Conservation (phyloP, 805 yeast genomes). For the Pichia occidentalis region DNA sequence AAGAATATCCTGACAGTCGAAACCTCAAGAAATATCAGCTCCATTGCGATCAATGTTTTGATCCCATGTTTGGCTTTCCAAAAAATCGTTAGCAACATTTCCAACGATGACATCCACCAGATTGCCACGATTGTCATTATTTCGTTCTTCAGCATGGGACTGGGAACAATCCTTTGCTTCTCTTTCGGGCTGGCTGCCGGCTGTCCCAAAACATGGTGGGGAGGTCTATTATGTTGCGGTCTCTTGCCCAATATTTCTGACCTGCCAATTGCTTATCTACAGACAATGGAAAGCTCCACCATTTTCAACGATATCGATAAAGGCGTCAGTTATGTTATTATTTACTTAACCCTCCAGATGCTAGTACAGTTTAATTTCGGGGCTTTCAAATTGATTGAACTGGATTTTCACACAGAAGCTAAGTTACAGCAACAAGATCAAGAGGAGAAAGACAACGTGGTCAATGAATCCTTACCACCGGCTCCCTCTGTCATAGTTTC, state of each 20-base stretch:
- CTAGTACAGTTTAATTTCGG: conserved; percentile 72
- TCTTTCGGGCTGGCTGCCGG: conserved; percentile 42
- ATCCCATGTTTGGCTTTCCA: conserved; percentile 72
- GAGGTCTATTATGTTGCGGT: conserved; percentile 65
- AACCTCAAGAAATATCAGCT: conserved; percentile 62
- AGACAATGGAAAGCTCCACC: conserved; percentile 60
- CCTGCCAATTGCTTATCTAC: conserved; percentile 77
- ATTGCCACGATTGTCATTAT: conserved; percentile 58
- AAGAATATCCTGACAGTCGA: conserved; percentile 59
- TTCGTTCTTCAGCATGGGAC: conserved; percentile 36
- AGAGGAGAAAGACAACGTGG: too few relatives aligned
- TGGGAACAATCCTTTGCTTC: conserved; percentile 15
- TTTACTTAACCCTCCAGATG: conserved; percentile 63
- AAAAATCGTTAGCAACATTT: conserved; percentile 60
- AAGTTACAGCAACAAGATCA: background rate
- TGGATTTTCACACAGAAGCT: conserved; percentile 49
- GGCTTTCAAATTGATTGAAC: conserved; percentile 59
- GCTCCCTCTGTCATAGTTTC: too few relatives aligned
- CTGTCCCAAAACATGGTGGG: conserved; percentile 66
- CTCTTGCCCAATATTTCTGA: conserved; percentile 75
- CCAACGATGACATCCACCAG: conserved; percentile 59
- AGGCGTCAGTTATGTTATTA: conserved; percentile 83
- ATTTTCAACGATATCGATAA: conserved; percentile 53
- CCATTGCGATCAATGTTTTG: conserved; percentile 58
- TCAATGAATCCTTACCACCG: too few relatives aligned